These are phyloP conservation scores for Coemansia javaensis DNA, from an alignment of 192 early-diverging fungal species.

Conservation along the genomic window DNA sequence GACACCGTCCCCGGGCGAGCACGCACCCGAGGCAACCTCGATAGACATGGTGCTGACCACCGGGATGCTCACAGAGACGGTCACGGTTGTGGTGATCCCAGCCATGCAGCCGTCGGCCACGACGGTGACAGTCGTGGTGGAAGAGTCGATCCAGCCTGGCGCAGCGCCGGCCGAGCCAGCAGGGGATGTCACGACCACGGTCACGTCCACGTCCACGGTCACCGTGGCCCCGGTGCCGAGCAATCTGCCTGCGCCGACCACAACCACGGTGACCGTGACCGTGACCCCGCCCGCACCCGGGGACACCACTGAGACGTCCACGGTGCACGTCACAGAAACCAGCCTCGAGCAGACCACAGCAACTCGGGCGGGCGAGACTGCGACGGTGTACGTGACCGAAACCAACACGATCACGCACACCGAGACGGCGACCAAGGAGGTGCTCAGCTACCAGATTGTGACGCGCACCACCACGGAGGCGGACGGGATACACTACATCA, in stretches of 20 bases:
- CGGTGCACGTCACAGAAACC: slow-evolving; percentile 2
- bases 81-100: neutral
- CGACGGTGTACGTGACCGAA: neutral
- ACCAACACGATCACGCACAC: neutral
- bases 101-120: neutral
- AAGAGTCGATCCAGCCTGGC: neutral
- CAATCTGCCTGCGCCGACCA: neutral
- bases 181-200: neutral
- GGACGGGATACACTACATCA: slow-evolving; percentile 5
- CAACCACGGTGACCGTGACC: slow-evolving; percentile 6
- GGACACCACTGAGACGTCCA: neutral
- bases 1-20: too few species aligned
- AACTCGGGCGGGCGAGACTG: neutral
- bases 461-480: slow-evolving; percentile 3
- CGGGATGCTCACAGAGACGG: neutral
- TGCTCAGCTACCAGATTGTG: neutral
- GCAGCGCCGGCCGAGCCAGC: neutral
- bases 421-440: too few species aligned
- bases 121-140: slow-evolving; percentile 1
- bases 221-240: slow-evolving; percentile 1
- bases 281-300: slow-evolving; percentile 2
- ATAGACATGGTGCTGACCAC: neutral
- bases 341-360: neutral
- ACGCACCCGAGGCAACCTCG: neutral
- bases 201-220: neutral